A percentile compares a stretch with the other conserved stretches of the same genome.
Evolutionary conservation across 495 filamentous ascomycete species (phyloP).

Genomic region (Penicillium diatomitis): DNA sequence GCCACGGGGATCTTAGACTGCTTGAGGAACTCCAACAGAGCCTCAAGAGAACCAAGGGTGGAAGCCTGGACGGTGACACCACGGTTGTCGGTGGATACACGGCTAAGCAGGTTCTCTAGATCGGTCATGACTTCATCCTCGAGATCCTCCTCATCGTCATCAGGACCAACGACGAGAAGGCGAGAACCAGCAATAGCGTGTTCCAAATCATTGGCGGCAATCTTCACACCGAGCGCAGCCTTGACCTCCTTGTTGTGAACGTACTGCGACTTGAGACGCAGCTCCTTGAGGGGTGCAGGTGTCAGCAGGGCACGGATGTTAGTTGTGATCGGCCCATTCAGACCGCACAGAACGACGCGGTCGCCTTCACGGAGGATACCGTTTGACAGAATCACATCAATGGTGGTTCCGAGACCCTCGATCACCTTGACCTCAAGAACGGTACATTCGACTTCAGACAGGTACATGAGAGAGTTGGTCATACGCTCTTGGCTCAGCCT

Average conservation of each 20-base stretch:
- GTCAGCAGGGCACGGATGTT: slow-evolving; percentile 96
- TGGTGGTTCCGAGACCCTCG: slow-evolving; percentile 96
- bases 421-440: slow-evolving; percentile 99
- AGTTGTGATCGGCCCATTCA: slow-evolving; percentile 86
- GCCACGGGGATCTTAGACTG: slow-evolving; percentile 93
- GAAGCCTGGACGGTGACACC: slow-evolving; percentile 97
- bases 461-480: slow-evolving; percentile 96
- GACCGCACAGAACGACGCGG: slow-evolving; percentile 87
- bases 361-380: slow-evolving; percentile 93
- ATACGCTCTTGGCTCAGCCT: slow-evolving; percentile 93
- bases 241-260: slow-evolving; percentile 99
- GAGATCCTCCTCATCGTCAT: slow-evolving; percentile 93
- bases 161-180: slow-evolving; percentile 82
- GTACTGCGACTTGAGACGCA: slow-evolving; percentile 88
- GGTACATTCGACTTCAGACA: slow-evolving; percentile 94
- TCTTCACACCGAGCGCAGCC: slow-evolving; percentile 97
- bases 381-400: slow-evolving; percentile 95
- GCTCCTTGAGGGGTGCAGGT: slow-evolving; percentile 85
- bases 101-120: slow-evolving; percentile 80
- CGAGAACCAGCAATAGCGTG: slow-evolving; percentile 95
- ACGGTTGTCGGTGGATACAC: slow-evolving; percentile 79
- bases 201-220: slow-evolving; percentile 92
- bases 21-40: slow-evolving; percentile 90
- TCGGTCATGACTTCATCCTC: slow-evolving; percentile 96
- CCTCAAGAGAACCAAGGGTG: slow-evolving; percentile 94